Evolutionary conservation across 31 red algal species (phyloP).

Genomic region (Asparagopsis taxiformis): DNA sequence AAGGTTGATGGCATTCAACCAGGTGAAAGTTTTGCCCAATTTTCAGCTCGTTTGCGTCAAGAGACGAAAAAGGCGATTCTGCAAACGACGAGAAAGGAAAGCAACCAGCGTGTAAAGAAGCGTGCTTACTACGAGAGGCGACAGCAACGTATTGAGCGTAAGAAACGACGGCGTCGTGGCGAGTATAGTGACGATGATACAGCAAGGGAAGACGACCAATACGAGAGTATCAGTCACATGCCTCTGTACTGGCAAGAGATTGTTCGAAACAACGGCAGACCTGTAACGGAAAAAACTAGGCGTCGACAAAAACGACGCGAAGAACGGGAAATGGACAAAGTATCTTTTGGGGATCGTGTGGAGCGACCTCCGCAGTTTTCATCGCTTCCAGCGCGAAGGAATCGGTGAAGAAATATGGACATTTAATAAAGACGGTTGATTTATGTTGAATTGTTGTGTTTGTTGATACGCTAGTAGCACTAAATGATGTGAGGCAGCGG

Average conservation of each 20-base stretch:
- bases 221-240: conserved; percentile 36
- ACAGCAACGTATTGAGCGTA: conserved; percentile 7
- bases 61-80: conserved; percentile 17
- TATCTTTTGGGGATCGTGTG: conserved; percentile 26
- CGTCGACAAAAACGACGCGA: conserved; percentile 7
- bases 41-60: conserved; percentile 14
- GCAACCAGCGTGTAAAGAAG: conserved; percentile 42
- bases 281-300: conserved; percentile 28
- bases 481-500: too few relatives aligned
- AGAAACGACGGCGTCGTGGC: conserved; percentile 14
- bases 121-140: conserved; percentile 43
- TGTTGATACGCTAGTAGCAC: too few relatives aligned
- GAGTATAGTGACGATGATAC: conserved; percentile 24
- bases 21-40: conserved; percentile 30
- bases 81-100: conserved; percentile 13
- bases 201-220: conserved; percentile 2
- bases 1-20: conserved; percentile 33
- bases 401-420: too few relatives aligned
- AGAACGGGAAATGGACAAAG: conserved; percentile 2
- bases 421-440: too few relatives aligned
- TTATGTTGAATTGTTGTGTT: too few relatives aligned
- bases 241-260: conserved; percentile 65
- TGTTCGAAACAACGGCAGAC: conserved; percentile 53
- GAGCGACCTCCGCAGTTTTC: conserved; percentile 28
- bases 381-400: conserved; percentile 7